Evolutionary conservation across 225 moss, liverwort and hornwort genomes (phyloP).

Genomic region (Pseudisothecium myosuroides): DNA sequence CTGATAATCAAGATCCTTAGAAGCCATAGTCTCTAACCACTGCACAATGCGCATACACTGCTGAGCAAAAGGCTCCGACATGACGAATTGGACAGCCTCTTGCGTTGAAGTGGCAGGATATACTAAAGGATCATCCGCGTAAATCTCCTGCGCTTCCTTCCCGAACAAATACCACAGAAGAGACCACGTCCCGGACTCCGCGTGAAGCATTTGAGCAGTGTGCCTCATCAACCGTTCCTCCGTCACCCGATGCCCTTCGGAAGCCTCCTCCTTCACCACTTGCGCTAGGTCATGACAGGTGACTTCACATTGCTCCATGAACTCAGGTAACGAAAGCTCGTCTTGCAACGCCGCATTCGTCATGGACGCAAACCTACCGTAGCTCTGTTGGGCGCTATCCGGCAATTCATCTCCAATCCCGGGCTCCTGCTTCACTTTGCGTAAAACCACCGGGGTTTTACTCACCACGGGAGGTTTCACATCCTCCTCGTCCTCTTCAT

Average conservation of each 20-base stretch:
- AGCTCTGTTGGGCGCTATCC: conserved; percentile 41
- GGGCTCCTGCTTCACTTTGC: conserved; percentile 50
- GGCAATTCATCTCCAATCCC: conserved; percentile 41
- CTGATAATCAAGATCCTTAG: conserved; percentile 89
- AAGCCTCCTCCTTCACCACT: conserved; percentile 73
- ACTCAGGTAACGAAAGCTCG: conserved; percentile 36
- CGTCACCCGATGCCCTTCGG: conserved; percentile 82
- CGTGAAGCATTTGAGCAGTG: conserved; percentile 82
- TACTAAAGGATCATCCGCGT: conserved; percentile 58
- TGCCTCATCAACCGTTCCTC: conserved; percentile 97
- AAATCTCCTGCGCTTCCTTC: conserved; percentile 68
- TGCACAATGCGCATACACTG: conserved; percentile 88
- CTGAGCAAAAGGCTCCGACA: conserved; percentile 62
- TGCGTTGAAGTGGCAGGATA: conserved; percentile 80
- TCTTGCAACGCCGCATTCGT: conserved; percentile 39
- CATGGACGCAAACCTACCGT: conserved; percentile 39
- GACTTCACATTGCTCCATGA: conserved; percentile 41
- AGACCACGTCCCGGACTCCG: conserved; percentile 91
- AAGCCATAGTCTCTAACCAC: conserved; percentile 79
- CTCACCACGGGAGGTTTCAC: conserved; percentile 14
- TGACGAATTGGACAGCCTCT: conserved; percentile 76
- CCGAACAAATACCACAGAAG: conserved; percentile 90
- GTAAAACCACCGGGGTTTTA: conserved; percentile 26
- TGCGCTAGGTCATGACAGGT: conserved; percentile 37
- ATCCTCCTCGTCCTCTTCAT: not conserved